phyloP scores from a whole-genome alignment of 2,329 filamentous ascomycete genomes.

The Hymenoscyphus scutula region DNA sequence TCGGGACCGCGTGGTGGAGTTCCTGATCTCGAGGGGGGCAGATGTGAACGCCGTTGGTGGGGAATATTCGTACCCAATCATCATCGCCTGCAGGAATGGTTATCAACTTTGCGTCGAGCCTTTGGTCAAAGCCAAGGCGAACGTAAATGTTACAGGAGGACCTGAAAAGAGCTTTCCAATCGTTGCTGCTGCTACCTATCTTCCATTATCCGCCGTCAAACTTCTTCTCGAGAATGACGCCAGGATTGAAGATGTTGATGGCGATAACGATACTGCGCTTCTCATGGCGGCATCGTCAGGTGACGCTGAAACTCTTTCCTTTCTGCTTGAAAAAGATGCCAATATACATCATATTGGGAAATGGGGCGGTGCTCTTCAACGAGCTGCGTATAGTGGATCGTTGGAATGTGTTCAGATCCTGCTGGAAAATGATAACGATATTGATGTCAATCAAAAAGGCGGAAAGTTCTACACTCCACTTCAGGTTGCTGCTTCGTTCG shows the following conservation, averaged over 20 bases:
- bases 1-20: neutral
- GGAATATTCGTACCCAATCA: neutral
- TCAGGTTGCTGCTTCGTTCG: neutral
- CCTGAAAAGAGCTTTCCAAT: neutral
- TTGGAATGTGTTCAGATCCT: conserved; percentile 1
- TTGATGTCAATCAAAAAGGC: conserved; percentile 9
- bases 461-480: neutral
- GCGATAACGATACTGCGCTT: conserved; percentile 1
- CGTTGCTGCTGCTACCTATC: neutral
- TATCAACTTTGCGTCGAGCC: neutral
- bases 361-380: conserved; percentile 5
- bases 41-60: conserved; percentile 3
- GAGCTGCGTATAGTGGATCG: neutral
- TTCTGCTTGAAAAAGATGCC: neutral
- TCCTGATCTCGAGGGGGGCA: neutral
- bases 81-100: neutral
- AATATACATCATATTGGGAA: conserved; percentile 9
- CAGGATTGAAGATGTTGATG: conserved; percentile 3
- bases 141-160: conserved; percentile 1
- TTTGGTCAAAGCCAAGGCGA: neutral
- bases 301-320: conserved; percentile 2
- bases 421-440: conserved; percentile 2
- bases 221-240: neutral
- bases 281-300: neutral
- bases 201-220: conserved; percentile 1